Base-by-base conservation (phyloP, 2,329 filamentous ascomycete genomes). In the Ceratocystis destructans region DNA sequence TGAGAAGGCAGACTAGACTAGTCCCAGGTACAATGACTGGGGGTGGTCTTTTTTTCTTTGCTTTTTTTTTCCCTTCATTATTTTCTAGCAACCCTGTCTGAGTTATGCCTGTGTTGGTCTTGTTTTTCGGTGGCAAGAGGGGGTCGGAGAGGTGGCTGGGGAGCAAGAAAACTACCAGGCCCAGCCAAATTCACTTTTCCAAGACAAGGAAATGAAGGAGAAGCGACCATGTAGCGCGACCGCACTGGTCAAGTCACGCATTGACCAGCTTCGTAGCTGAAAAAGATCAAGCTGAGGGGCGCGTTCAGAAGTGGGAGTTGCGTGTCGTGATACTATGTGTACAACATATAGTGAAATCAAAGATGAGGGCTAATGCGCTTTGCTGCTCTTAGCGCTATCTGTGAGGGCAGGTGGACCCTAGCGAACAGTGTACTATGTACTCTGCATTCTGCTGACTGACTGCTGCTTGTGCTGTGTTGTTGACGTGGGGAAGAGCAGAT, bases 131-230 rank as follows among this genome's bases (percentile, higher is more conserved):
- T 44, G 57, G 44, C 31, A 22, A 61, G 53, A 46, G 64, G 64
- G 55, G 50, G 53, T 61, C 64, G 53, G 64, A 65, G 64, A 65
- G 64, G 64, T 59, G 64, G 64, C 44, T 65, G 64, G 64, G 64
- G 46, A 57, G 64, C 20, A 6, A 20, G 20, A 55, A 61, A 41
- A 65, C 41, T 28, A 55, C 28, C 20, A 37, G 25, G 55, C 55
- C 55, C 55, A 59, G 15, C 28, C 55, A n/a, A 31, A 17, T 59
- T 64, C 2, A 20, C 25, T 31, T 50, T 50, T 37, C 37, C 10
- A 64, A 50, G 44, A 64, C 41, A 37, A 44, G 22, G 22, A 33
- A 62, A 41, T 25, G 44, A 31, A 31, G 45, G 28, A 64, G 62
- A 50, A n/a, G 20, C 20, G 28, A 17, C 44, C 44, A 64, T 53